Evolutionary conservation across 306 rosid species (phyloP).

Genomic region (Inga leiocalycina): DNA sequence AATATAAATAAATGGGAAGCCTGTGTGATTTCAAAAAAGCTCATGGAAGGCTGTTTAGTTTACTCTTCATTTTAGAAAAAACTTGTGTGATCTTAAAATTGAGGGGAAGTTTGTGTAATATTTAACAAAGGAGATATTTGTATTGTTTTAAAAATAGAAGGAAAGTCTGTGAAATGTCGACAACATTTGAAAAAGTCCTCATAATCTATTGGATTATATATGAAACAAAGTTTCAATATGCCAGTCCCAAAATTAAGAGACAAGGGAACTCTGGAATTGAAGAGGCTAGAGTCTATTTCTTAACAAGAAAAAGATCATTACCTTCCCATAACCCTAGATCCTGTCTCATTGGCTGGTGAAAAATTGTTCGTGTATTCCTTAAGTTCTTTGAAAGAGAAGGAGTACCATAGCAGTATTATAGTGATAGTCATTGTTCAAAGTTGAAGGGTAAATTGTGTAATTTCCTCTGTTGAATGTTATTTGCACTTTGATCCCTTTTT

Average conservation of each 20-base stretch:
- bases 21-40: too few species aligned
- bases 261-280: background rate
- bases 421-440: too few species aligned
- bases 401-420: too few species aligned
- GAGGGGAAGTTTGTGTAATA: too few species aligned
- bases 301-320: background rate
- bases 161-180: too few species aligned
- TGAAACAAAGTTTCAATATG: background rate
- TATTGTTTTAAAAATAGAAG: too few species aligned
- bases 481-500: background rate
- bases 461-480: background rate
- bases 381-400: constrained; percentile 35
- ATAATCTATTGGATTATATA: background rate
- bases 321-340: constrained; percentile 65
- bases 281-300: background rate
- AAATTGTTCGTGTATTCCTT: constrained; percentile 46
- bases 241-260: background rate
- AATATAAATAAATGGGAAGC: too few species aligned
- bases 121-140: too few species aligned
- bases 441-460: background rate
- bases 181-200: background rate
- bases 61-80: too few species aligned
- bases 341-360: constrained; percentile 43
- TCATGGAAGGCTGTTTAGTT: too few species aligned
- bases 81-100: too few species aligned